Evolutionary conservation across 331 rosid species (phyloP).

Genomic region (Stylosanthes scabra): DNA sequence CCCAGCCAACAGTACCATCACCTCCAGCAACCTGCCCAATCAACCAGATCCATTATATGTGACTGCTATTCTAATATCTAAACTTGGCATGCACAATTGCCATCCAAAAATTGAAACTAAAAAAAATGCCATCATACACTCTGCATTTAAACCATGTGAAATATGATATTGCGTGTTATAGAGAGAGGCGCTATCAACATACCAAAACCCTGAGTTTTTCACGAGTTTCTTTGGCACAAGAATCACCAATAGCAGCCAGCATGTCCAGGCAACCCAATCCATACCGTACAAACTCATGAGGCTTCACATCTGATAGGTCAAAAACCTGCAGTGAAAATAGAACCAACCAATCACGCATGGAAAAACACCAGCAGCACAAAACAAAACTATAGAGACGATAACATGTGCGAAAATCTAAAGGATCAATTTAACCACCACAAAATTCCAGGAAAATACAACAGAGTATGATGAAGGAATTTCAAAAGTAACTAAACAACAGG

Average conservation of each 20-base stretch:
- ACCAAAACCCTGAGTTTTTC: slow-evolving; percentile 86
- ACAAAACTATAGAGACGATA: not conserved
- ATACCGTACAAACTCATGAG: slow-evolving; percentile 85
- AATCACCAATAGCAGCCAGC: slow-evolving; percentile 75
- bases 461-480: not conserved
- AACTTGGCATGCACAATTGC: not conserved
- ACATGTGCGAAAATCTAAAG: not conserved
- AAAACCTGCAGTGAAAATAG: slow-evolving; percentile 67
- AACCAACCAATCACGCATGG: slow-evolving; percentile 17
- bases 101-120: not conserved
- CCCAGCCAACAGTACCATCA: slow-evolving; percentile 99
- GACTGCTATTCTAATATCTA: slow-evolving; percentile 29
- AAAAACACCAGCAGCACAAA: not conserved
- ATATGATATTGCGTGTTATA: slow-evolving; percentile 3
- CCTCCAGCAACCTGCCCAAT: slow-evolving; percentile 97
- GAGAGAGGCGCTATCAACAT: slow-evolving; percentile 40
- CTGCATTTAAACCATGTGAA: slow-evolving; percentile 8
- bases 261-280: slow-evolving; percentile 87
- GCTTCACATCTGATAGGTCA: slow-evolving; percentile 88
- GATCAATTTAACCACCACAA: slow-evolving; percentile 1
- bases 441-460: not conserved
- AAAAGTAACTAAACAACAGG: too few species aligned
- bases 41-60: slow-evolving; percentile 40
- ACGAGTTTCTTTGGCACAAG: slow-evolving; percentile 88
- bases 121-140: not conserved